phyloP scores from a whole-genome alignment of 371 early-diverging fungal genomes.

The Mucor circinelloides region DNA sequence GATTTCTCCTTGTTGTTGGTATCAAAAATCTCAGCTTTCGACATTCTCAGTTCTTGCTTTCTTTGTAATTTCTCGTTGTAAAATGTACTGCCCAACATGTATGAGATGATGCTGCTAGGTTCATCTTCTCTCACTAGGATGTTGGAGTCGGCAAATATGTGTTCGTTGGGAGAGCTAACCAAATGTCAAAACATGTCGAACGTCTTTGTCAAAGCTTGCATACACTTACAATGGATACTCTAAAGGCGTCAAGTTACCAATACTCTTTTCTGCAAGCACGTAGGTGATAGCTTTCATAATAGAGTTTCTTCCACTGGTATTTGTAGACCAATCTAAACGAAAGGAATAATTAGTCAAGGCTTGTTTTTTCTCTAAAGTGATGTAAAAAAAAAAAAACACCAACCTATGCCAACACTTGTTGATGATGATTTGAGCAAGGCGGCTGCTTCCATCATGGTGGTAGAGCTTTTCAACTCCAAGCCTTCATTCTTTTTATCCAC shows the following conservation, averaged over 20 bases:
- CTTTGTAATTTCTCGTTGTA: constrained; percentile 43
- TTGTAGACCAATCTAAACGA: constrained; percentile 31
- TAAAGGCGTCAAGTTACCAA: constrained; percentile 67
- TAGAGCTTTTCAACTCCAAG: neutral
- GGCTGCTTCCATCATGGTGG: neutral
- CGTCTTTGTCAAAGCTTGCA: neutral
- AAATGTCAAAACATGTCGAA: neutral
- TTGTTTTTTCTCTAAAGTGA: neutral
- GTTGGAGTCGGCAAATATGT: constrained; percentile 81
- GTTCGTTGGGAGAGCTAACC: constrained; percentile 71
- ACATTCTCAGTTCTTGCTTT: constrained; percentile 33
- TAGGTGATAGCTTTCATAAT: constrained; percentile 79
- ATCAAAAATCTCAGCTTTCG: constrained; percentile 17
- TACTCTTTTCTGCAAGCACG: constrained; percentile 70
- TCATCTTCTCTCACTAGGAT: constrained; percentile 92
- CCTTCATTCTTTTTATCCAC: neutral
- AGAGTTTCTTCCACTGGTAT: constrained; percentile 50
- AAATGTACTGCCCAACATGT: constrained; percentile 63
- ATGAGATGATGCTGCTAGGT: constrained; percentile 92
- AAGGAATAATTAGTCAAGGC: neutral
- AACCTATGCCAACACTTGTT: neutral
- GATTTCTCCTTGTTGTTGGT: constrained; percentile 7
- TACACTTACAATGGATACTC: constrained; percentile 76
- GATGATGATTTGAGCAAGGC: neutral
- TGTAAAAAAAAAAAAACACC: no score